Evolutionary conservation across 2,329 filamentous ascomycete genomes (phyloP).

Genomic region (Aspergillus bombycis): DNA sequence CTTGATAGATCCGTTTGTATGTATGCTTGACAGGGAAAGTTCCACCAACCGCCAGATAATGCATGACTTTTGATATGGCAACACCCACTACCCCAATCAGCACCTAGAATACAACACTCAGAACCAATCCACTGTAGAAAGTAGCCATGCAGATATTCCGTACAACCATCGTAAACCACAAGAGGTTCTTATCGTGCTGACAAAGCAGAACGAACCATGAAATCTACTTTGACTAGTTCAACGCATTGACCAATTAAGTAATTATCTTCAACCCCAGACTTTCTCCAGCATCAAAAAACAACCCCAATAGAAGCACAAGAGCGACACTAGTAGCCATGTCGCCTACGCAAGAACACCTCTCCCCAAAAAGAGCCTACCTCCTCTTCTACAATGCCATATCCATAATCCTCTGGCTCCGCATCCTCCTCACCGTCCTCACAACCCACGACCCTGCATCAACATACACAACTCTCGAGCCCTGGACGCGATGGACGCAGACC

Average conservation of each 20-base stretch:
- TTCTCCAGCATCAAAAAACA: background rate
- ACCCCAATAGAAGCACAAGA: background rate
- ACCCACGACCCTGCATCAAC: conserved; percentile 11
- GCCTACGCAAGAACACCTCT: background rate
- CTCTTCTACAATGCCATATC: conserved; percentile 29
- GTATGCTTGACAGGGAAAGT: background rate
- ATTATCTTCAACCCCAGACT: background rate
- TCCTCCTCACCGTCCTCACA: conserved; percentile 23
- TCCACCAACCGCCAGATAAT: background rate
- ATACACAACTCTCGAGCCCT: conserved; percentile 29
- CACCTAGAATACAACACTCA: too few species aligned
- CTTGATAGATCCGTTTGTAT: background rate
- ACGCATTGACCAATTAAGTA: too few species aligned
- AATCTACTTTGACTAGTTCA: background rate
- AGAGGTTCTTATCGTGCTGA: background rate
- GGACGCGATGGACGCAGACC: conserved; percentile 30
- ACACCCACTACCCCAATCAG: background rate
- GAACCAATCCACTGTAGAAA: too few species aligned
- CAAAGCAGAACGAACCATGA: background rate
- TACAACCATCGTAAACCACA: too few species aligned
- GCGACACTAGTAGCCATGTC: background rate
- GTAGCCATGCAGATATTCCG: too few species aligned
- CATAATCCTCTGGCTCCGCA: conserved; percentile 28
- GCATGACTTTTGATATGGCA: background rate
- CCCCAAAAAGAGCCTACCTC: conserved; percentile 24